Evolutionary conservation across 306 rosid species (phyloP).

Genomic region (Medicago lupulina): DNA sequence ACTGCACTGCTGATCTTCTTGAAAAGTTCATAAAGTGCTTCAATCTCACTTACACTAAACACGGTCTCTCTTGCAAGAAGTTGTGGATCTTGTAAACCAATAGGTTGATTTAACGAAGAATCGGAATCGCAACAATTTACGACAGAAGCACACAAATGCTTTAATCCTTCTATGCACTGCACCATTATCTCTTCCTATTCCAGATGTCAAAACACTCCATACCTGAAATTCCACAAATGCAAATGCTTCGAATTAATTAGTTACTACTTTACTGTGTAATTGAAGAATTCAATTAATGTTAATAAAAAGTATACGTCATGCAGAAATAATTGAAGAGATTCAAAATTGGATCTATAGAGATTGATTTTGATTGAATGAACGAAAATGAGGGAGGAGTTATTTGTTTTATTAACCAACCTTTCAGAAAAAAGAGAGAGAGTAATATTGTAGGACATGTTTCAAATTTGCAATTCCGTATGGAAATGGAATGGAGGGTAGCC

Average conservation of each 20-base stretch:
- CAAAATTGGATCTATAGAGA: constrained; percentile 38
- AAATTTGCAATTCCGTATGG: too few relatives aligned
- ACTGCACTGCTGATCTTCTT: constrained; percentile 94
- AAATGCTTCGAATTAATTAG: too few relatives aligned
- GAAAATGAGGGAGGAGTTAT: neutral
- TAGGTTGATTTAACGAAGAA: constrained; percentile 55
- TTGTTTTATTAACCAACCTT: neutral
- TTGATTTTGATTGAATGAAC: neutral
- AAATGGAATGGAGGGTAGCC: too few relatives aligned
- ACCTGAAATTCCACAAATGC: constrained; percentile 47
- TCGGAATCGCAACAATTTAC: constrained; percentile 65
- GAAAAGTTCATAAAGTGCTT: constrained; percentile 13
- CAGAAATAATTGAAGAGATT: too few relatives aligned
- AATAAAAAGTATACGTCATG: too few relatives aligned
- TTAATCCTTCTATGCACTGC: constrained; percentile 81
- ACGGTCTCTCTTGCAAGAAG: constrained; percentile 75
- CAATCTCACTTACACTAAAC: too few relatives aligned
- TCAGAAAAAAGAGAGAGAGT: neutral
- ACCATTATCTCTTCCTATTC: constrained; percentile 66
- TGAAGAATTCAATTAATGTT: too few relatives aligned
- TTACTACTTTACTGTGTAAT: too few relatives aligned
- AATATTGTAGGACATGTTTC: neutral
- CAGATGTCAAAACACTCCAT: constrained; percentile 77
- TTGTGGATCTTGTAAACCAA: constrained; percentile 83
- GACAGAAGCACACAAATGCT: constrained; percentile 68